Percentiles rank a stretch among this genome's conserved stretches.
phyloP scores from a whole-genome alignment of 2,329 filamentous ascomycete species.

The Metarhizium rileyi region DNA sequence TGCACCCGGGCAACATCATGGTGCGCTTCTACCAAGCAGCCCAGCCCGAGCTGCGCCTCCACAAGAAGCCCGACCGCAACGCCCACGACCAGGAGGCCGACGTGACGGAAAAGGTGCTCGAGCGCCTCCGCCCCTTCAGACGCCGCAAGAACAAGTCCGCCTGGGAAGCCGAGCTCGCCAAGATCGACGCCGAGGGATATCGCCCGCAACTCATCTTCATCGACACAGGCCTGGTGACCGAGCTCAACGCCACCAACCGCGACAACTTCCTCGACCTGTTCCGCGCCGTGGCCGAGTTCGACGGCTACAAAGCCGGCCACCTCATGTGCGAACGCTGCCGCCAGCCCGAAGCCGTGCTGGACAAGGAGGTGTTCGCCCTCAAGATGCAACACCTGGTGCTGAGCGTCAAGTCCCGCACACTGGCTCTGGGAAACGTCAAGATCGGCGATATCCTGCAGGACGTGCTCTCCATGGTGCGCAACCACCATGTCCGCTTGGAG shows the following conservation, averaged over 20 bases:
- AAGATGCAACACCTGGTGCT: slow-evolving; percentile 96
- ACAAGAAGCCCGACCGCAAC: slow-evolving; percentile 13
- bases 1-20: slow-evolving; percentile 99
- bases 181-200: slow-evolving; percentile 81
- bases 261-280: slow-evolving; percentile 92
- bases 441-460: slow-evolving; percentile 92
- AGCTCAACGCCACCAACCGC: slow-evolving; percentile 79
- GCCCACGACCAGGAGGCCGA: slow-evolving; percentile 48
- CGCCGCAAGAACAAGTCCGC: slow-evolving; percentile 49
- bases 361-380: slow-evolving; percentile 82
- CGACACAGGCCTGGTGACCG: slow-evolving; percentile 89
- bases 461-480: slow-evolving; percentile 82
- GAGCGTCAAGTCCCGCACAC: slow-evolving; percentile 79
- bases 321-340: slow-evolving; percentile 95
- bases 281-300: slow-evolving; percentile 90
- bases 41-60: slow-evolving; percentile 49
- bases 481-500: slow-evolving; percentile 87
- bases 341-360: slow-evolving; percentile 81
- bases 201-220: slow-evolving; percentile 94
- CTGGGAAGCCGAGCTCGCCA: slow-evolving; percentile 65
- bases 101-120: slow-evolving; percentile 79
- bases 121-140: slow-evolving; percentile 65
- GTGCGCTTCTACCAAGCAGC: slow-evolving; percentile 90
- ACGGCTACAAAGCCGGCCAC: slow-evolving; percentile 88
- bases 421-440: slow-evolving; percentile 87